These are phyloP conservation scores for Oryza officinalis DNA, from an alignment of 176 grass and related monocot genomes.

Conservation along the genomic window DNA sequence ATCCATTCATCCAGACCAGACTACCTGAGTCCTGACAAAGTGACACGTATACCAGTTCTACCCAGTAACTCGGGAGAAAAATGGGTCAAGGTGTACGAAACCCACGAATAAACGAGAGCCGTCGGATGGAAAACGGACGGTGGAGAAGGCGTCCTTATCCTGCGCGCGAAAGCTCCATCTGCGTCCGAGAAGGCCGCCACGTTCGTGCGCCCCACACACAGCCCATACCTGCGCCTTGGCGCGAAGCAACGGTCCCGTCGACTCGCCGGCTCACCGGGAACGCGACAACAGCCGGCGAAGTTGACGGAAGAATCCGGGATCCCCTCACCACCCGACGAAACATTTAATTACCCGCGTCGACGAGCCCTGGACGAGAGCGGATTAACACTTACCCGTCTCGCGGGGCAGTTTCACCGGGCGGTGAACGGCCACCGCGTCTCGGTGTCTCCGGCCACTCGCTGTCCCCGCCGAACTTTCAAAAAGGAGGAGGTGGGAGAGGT, in stretches of 20 bases:
- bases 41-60: no score
- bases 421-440: conserved; percentile 25
- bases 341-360: background rate
- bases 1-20: background rate
- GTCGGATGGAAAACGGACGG: conserved; percentile 38
- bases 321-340: conserved; percentile 34
- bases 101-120: background rate
- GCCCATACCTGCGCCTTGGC: background rate
- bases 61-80: background rate
- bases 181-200: conserved; percentile 51
- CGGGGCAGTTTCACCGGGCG: conserved; percentile 29
- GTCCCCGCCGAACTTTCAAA: conserved; percentile 38
- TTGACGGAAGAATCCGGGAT: conserved; percentile 10
- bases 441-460: conserved; percentile 29
- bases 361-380: background rate
- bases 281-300: conserved; percentile 39
- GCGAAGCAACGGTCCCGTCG: conserved; percentile 45
- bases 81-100: background rate
- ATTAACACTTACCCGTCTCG: background rate
- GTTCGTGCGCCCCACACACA: conserved; percentile 1
- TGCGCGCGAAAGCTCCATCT: conserved; percentile 40
- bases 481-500: conserved; percentile 22
- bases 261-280: conserved; percentile 20
- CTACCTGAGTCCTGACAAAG: no score
- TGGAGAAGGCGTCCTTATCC: background rate